Percentiles rank a stretch among this genome's conserved stretches.
Evolutionary conservation across 495 filamentous ascomycete species (phyloP).

Genomic region (Usnea hakonensis): DNA sequence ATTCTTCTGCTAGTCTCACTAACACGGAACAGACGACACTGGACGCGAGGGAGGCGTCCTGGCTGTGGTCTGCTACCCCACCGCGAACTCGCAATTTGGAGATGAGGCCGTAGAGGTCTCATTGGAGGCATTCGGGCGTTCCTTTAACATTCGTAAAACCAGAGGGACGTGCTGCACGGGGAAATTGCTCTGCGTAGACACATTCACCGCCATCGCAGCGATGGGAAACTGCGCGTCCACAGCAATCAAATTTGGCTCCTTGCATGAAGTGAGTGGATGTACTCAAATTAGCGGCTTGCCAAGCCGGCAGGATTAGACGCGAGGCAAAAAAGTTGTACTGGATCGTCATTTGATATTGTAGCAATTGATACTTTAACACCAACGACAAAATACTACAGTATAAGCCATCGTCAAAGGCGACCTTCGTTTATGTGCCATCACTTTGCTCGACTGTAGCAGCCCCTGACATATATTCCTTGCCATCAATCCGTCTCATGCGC

Average conservation of each 20-base stretch:
- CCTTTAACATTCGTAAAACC: not conserved
- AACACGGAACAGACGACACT: not conserved
- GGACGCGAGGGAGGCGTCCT: not conserved
- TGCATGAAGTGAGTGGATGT: not conserved
- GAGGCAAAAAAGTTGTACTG: not conserved
- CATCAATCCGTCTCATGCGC: not conserved
- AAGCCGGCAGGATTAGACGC: constrained; percentile 1
- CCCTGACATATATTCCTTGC: not conserved
- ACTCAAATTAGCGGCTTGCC: not conserved
- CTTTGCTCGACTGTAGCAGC: not conserved
- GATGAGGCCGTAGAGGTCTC: not conserved
- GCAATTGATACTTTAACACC: not conserved
- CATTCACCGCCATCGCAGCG: not conserved
- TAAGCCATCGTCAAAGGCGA: not conserved
- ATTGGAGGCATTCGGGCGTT: no score
- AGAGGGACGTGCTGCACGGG: not conserved
- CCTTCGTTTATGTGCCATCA: not conserved
- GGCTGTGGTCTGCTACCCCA: not conserved
- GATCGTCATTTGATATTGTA: not conserved
- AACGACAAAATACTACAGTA: no score
- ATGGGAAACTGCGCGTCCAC: not conserved
- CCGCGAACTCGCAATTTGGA: not conserved
- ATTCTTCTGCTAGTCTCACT: not conserved
- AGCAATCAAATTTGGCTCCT: not conserved
- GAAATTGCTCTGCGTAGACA: not conserved